A percentile compares a stretch with the other conserved stretches of the same genome.
Evolutionary conservation across 176 grass and related monocot species (phyloP).

Genomic region (Leersia perrieri): DNA sequence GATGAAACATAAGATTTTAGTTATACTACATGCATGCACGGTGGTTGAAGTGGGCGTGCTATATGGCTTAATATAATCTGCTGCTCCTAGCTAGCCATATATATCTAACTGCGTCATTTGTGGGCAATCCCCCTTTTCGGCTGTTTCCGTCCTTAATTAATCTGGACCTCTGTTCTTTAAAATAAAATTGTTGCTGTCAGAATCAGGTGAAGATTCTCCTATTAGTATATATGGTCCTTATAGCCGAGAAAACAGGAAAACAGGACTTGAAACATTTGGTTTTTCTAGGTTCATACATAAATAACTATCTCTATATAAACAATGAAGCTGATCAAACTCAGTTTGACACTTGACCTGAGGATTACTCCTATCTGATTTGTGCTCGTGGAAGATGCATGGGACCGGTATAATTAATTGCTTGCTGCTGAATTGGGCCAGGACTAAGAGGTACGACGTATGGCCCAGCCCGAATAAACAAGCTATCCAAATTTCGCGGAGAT

Average conservation of each 20-base stretch:
- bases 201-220: not conserved
- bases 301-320: not conserved
- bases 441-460: not conserved
- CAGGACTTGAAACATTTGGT: not conserved
- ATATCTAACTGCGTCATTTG: not conserved
- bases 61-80: not conserved
- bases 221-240: not conserved
- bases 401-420: too few species aligned
- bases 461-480: not conserved
- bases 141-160: not conserved
- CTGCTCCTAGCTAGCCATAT: not conserved
- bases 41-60: not conserved
- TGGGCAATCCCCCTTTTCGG: not conserved
- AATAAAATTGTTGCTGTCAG: not conserved
- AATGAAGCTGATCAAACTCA: not conserved
- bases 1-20: not conserved
- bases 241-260: not conserved
- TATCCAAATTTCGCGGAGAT: not conserved
- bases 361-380: too few species aligned
- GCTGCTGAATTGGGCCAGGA: not conserved
- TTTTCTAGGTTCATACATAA: not conserved
- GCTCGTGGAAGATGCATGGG: too few species aligned
- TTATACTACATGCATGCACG: not conserved
- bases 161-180: not conserved
- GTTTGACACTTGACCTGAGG: too few species aligned